Conservation (phyloP, 2,329 filamentous ascomycete genomes). For the Helotiales sp. region DNA sequence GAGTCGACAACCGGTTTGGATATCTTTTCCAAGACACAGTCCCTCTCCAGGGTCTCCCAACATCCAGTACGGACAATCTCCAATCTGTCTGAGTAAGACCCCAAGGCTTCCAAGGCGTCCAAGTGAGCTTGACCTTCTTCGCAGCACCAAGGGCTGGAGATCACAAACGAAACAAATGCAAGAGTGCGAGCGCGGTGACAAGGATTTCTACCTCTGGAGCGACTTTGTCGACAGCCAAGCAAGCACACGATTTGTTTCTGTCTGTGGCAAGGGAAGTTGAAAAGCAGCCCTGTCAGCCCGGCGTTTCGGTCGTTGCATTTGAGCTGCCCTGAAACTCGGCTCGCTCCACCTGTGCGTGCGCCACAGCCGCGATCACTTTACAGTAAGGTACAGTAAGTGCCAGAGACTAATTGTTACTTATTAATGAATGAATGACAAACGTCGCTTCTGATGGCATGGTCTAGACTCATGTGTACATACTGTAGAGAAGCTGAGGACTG, state of each 20-base stretch:
- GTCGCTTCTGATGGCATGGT: background rate
- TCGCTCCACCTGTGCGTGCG: background rate
- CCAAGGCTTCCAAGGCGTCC: slow-evolving; percentile 6
- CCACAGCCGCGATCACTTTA: slow-evolving; percentile 10
- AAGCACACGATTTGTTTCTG: background rate
- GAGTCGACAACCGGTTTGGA: background rate
- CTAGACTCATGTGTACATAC: background rate
- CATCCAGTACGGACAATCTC: background rate
- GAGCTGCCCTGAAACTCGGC: background rate
- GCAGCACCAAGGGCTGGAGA: background rate
- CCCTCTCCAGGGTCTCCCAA: background rate
- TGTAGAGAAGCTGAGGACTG: too few relatives aligned
- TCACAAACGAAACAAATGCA: slow-evolving; percentile 13
- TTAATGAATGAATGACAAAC: background rate
- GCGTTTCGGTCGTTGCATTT: background rate
- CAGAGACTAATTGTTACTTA: too few relatives aligned
- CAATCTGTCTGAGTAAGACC: slow-evolving; percentile 2
- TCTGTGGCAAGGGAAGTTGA: background rate
- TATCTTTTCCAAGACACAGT: background rate
- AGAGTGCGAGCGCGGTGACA: background rate
- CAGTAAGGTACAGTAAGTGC: too few relatives aligned
- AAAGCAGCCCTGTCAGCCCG: background rate
- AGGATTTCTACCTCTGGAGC: background rate
- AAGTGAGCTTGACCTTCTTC: slow-evolving; percentile 6
- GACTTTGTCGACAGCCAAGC: slow-evolving; percentile 6